Base-by-base conservation (phyloP, 2,329 filamentous ascomycete species). In the Dothistroma septosporum region DNA sequence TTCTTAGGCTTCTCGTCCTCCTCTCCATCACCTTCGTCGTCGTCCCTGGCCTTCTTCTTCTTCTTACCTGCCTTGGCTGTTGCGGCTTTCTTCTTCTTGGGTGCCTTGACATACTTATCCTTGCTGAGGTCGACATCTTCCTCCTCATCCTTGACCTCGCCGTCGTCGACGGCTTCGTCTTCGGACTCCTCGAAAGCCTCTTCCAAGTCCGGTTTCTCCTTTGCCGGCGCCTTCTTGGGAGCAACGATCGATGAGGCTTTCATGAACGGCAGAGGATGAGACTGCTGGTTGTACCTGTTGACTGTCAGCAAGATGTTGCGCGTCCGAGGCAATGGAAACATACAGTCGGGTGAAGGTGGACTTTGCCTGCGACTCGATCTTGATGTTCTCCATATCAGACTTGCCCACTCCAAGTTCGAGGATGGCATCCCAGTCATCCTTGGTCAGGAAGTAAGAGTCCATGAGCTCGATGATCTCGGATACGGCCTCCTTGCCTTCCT, bases 391-490 rank as follows among this genome's bases (percentile, higher is more conserved):
- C 75, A 92, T 86, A 64, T 87, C 83, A 82, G 96, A 92, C 1
- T 87, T 85, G 4, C 93, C 94, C 14, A 99, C 85, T 7, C 92
- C 93, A 24, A 99, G 83, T 77, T 99, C 94, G 74, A 92, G 82
- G 69, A 99, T 91, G 10, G 87, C 89, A 72, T 99, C 94, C 75
- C 93, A 96, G 73, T 99, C 94, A 24, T 99, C 94, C 64, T 89
- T 88, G 0, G 94, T 97, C 60, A 99, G 80, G 75, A 88, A 99
- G 77, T 99, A 99, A 73, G 88, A 92, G 73, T 99, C 94, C 94
- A 99, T 97, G 57, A 97, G 82, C 57, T 94, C 86, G 70, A 99
- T 99, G 57, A 97, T 88, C 1, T 90, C 87, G 0, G 85, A 82
- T 4, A 97, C 88, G 8, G 84, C 84, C 0, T 95, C 92, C 70